phyloP scores from a whole-genome alignment of 2,329 filamentous ascomycete species.

The Phoma sp. region DNA sequence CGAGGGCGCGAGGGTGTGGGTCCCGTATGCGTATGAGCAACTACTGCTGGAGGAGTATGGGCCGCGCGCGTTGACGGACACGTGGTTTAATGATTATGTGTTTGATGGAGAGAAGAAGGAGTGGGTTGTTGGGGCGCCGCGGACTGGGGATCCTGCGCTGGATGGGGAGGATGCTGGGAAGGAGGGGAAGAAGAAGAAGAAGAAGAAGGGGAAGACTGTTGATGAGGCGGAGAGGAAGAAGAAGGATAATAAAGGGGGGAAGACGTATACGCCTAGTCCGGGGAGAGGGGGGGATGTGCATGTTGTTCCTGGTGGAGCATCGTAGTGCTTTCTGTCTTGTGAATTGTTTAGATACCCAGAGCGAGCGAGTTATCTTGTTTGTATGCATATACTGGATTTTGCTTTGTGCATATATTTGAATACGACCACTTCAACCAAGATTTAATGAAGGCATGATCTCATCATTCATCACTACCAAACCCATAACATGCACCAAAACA shows the following conservation, averaged over 20 bases:
- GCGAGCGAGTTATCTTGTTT: too few relatives aligned
- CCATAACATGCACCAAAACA: neutral
- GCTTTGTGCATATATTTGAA: too few relatives aligned
- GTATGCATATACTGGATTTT: too few relatives aligned
- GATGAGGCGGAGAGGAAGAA: too few relatives aligned
- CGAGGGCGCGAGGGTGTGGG: conserved; percentile 60
- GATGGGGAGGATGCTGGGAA: too few relatives aligned
- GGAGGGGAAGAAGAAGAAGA: too few relatives aligned
- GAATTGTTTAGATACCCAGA: neutral
- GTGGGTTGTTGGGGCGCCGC: conserved; percentile 38
- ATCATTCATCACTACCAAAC: conserved; percentile 5
- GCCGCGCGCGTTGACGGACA: conserved; percentile 55
- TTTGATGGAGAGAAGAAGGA: conserved; percentile 46
- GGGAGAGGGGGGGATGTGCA: too few relatives aligned
- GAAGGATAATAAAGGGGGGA: too few relatives aligned
- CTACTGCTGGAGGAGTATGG: conserved; percentile 65
- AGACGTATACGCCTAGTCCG: too few relatives aligned
- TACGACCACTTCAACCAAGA: neutral
- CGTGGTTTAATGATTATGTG: conserved; percentile 53
- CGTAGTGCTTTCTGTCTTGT: neutral
- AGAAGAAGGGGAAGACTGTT: too few relatives aligned
- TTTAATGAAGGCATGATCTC: conserved; percentile 4
- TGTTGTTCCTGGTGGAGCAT: too few relatives aligned
- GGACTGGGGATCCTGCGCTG: too few relatives aligned
- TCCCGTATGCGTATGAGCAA: conserved; percentile 64